These are phyloP conservation scores for Fusarium floridanum DNA, from an alignment of 2,329 filamentous ascomycete species.

Conservation along the genomic window DNA sequence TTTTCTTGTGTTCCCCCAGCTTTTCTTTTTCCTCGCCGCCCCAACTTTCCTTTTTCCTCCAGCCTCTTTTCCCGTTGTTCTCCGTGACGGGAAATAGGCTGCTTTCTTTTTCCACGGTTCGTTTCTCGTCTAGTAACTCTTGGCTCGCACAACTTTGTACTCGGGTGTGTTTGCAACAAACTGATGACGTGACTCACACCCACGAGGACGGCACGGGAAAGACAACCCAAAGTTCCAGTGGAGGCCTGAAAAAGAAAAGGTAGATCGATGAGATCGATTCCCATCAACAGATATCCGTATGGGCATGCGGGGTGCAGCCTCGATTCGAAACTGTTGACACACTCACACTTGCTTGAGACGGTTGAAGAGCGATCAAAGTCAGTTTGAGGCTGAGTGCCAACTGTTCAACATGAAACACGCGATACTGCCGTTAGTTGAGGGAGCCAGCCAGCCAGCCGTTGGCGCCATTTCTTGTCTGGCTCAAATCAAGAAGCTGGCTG, in stretches of 20 bases:
- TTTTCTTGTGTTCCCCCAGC: constrained; percentile 14
- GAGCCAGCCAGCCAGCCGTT: constrained; percentile 1
- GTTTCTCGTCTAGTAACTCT: background rate
- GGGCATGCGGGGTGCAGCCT: constrained; percentile 10
- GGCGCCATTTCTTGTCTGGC: constrained; percentile 5
- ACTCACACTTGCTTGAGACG: background rate
- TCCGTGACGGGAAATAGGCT: background rate
- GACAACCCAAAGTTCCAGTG: background rate
- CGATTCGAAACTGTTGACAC: background rate
- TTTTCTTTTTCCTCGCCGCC: background rate
- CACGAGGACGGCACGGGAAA: constrained; percentile 8
- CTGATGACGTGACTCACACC: constrained; percentile 5
- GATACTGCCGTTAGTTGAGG: constrained; percentile 1
- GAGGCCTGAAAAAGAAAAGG: constrained; percentile 6
- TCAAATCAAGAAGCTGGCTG: background rate
- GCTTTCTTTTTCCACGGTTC: constrained; percentile 10
- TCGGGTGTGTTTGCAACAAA: constrained; percentile 8
- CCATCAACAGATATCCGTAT: background rate
- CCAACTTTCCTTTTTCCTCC: background rate
- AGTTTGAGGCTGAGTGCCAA: background rate
- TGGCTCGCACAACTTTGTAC: background rate
- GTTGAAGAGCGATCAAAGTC: background rate
- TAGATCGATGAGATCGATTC: constrained; percentile 2
- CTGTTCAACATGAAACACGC: constrained; percentile 7
- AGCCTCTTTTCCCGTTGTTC: background rate